Base-by-base conservation (phyloP, 164 flowering plant species). In the Tetracentron sinense region DNA sequence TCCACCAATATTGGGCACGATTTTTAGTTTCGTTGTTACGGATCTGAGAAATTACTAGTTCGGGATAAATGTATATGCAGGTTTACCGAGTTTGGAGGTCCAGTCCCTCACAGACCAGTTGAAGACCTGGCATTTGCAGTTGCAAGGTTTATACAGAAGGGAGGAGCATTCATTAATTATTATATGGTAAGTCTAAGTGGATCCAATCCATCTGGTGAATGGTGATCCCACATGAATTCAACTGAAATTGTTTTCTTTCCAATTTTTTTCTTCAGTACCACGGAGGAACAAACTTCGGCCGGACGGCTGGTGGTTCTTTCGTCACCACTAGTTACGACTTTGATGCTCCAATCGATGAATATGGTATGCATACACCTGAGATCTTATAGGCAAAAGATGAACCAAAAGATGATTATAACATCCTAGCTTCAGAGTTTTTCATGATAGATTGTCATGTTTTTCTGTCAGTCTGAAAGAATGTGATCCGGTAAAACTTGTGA, bases 271-370 rank as follows among this genome's bases (percentile, higher is more conserved):
- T 63, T 42, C 81, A 95, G 99, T 95, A 92, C 64, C 99, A 95
- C 68, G 99, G 99, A 15, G 99, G 99, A 75, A 95, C 99, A 44
- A 95, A 95, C 66, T 95, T 95, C 61, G 99, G 97, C 19, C 76
- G 97, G 71, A 95, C 99, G 21, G 92, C 99, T 64, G 99, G 99
- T 63, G 97, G 99, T 60, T 97, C 97, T 26, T 95, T 95, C 65
- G 92, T 95, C 57, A 84, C 99, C n/a, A n/a, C n/a, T n/a, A n/a
- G n/a, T n/a, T n/a, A n/a, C n/a, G n/a, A n/a, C n/a, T n/a, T n/a
- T n/a, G 99, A 95, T 81, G 97, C 99, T 57, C 99, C 97, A 54
- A 75, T 95, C 50, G 99, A 95, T 79, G 99, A 95, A 80, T 95
- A 81, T 66, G 99, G 99, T 92, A 87, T 14, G 78, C 14, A 19